phyloP scores from a whole-genome alignment of 768 basidiomycete genomes.

The Auriculariales sp. region DNA sequence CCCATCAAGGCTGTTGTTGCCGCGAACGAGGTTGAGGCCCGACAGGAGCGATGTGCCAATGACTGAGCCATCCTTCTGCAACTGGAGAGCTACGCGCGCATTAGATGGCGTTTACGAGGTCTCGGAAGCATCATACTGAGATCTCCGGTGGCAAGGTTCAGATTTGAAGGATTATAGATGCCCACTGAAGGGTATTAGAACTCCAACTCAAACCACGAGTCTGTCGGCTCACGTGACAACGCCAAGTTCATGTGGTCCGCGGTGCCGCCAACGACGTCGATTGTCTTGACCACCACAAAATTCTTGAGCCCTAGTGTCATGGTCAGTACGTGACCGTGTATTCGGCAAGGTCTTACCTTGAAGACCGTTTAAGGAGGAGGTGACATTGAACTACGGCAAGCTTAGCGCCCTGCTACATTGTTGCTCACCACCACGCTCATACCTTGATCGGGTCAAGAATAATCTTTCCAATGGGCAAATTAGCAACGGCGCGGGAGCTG shows the following conservation, averaged over 20 bases:
- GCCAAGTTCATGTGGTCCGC: conserved; percentile 39
- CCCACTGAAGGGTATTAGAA: conserved; percentile 23
- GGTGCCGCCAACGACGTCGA: conserved; percentile 56
- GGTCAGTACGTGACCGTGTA: too few species aligned
- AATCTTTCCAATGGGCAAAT: conserved; percentile 46
- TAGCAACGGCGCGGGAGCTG: conserved; percentile 43
- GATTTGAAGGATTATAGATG: conserved; percentile 54
- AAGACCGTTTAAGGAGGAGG: conserved; percentile 43
- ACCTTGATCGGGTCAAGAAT: conserved; percentile 58
- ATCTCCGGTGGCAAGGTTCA: conserved; percentile 48
- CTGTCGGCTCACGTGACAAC: conserved; percentile 33
- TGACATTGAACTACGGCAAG: conserved; percentile 58
- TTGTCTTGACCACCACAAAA: conserved; percentile 35
- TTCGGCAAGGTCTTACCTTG: too few species aligned
- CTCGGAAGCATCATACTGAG: conserved; percentile 29
- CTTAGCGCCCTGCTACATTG: too few species aligned
- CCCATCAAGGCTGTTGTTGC: conserved; percentile 41
- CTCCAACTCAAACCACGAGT: background rate
- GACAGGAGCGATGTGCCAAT: conserved; percentile 52
- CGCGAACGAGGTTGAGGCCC: conserved; percentile 40
- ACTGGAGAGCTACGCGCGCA: conserved; percentile 33
- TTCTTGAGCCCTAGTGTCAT: conserved; percentile 46
- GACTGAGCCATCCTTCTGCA: conserved; percentile 32
- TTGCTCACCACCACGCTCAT: too few species aligned
- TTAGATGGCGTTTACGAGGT: background rate